Conservation (phyloP, 805 yeast species). For the Candida taoyuanica region DNA sequence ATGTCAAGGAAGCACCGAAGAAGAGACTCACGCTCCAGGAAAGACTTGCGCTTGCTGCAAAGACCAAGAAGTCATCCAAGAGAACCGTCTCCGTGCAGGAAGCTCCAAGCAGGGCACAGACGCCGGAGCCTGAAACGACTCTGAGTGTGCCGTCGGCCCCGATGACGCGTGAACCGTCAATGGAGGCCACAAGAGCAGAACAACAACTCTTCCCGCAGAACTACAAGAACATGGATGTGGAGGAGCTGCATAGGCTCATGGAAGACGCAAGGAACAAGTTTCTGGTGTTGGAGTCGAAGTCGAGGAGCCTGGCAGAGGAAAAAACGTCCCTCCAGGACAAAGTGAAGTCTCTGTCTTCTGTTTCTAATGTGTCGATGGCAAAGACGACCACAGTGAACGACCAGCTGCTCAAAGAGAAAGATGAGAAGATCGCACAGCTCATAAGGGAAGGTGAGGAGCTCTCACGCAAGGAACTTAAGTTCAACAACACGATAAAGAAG, state of each 20-base stretch:
- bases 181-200: slow-evolving; percentile 5
- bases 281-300: slow-evolving; percentile 14
- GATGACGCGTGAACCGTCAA: slow-evolving; percentile 7
- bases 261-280: slow-evolving; percentile 15
- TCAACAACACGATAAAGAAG: slow-evolving; percentile 61
- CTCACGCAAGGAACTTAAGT: slow-evolving; percentile 64
- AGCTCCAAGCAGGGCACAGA: slow-evolving; percentile 1
- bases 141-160: too few species aligned
- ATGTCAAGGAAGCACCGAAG: slow-evolving; percentile 26
- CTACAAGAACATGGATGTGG: slow-evolving; percentile 11
- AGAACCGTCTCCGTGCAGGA: slow-evolving; percentile 21
- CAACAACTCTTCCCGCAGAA: slow-evolving; percentile 10
- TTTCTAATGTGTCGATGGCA: not conserved
- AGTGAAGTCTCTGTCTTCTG: slow-evolving; percentile 10
- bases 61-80: slow-evolving; percentile 30
- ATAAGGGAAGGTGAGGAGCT: slow-evolving; percentile 73
- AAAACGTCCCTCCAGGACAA: slow-evolving; percentile 23
- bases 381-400: slow-evolving; percentile 14
- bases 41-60: slow-evolving; percentile 78
- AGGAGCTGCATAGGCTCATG: slow-evolving; percentile 16
- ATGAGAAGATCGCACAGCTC: slow-evolving; percentile 59
- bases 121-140: not conserved
- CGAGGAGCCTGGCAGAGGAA: slow-evolving; percentile 18
- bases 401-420: slow-evolving; percentile 36
- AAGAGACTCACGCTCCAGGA: slow-evolving; percentile 79